Base-by-base conservation (phyloP, 768 basidiomycete species). In the Trametes coccinea region DNA sequence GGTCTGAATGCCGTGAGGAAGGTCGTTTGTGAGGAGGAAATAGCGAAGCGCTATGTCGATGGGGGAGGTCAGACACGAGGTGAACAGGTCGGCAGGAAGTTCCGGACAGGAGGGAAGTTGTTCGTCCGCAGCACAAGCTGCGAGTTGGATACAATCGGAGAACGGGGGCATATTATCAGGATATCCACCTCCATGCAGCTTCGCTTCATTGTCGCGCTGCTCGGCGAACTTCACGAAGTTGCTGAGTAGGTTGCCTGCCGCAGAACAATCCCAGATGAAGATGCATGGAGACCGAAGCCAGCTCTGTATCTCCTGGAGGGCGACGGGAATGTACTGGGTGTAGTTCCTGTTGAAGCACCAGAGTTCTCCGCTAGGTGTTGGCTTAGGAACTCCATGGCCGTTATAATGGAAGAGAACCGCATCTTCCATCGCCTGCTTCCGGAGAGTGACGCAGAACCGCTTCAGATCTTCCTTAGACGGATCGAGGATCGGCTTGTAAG, bases 311-410 rank as follows among this genome's bases (percentile, higher is more conserved):
- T 99, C 97, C 73, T 89, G 89, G 45, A 99, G 79, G 16, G 93
- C 95, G 10, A 98, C 91, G 0, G 97, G 97, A 61, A 98, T 98
- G 71, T 99, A 99, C 74, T 99, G 96, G 0, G 97, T 98, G 74
- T 98, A 98, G 67, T 86, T 90, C 69, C 88, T 82, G 75, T 99
- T 98, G 79, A 99, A 99, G 58, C 97, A 95, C 97, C 97, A 99
- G 54, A 99, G 82, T 75, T 99, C 97, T 27, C 97, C 92, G 64
- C 92, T 95, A 0, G 91, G 81, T 0, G 97, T 98, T 10, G 97
- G 97, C 70, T 93, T 95, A 2, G 96, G 96, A 22, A 99, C 97
- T 27, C 97, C 97, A 64, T 98, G 97, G 2, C 97, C 97, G 65
- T 98, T 99, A 77, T 98, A 99, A 75, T 98, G 93, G 75, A 98